These are phyloP conservation scores for Globisporangium acanthophoron DNA, from an alignment of 352 stramenopile species.

Conservation along the genomic window DNA sequence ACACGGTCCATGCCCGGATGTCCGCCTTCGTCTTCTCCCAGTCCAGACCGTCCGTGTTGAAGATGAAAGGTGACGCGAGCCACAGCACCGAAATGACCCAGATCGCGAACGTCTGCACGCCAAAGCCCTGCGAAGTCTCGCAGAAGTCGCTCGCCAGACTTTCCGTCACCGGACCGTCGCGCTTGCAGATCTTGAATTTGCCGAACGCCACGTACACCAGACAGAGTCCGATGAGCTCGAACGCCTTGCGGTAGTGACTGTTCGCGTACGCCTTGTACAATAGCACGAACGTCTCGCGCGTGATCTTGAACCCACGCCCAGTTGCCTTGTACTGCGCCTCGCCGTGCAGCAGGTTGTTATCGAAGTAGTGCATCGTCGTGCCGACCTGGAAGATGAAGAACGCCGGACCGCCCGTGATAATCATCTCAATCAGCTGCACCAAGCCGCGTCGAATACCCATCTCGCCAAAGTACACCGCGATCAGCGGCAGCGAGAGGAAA, in stretches of 20 bases:
- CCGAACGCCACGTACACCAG: conserved; percentile 62
- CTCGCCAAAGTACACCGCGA: conserved; percentile 75
- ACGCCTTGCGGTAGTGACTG: conserved; percentile 73
- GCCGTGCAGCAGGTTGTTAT: conserved; percentile 73
- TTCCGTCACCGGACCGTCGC: conserved; percentile 35
- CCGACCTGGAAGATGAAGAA: conserved; percentile 84
- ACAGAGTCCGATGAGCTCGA: conserved; percentile 65
- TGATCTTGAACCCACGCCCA: conserved; percentile 81
- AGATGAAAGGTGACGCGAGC: conserved; percentile 67
- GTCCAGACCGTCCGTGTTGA: conserved; percentile 76
- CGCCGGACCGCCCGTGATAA: conserved; percentile 58
- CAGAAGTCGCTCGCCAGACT: conserved; percentile 54
- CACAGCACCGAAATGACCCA: conserved; percentile 76
- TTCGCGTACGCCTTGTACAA: conserved; percentile 72
- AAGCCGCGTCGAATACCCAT: conserved; percentile 55
- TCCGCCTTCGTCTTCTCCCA: conserved; percentile 74
- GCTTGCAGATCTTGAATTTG: conserved; percentile 64
- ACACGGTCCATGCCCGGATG: conserved; percentile 47
- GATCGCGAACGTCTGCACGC: conserved; percentile 74
- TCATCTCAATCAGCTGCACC: conserved; percentile 66
- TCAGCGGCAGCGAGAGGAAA: conserved; percentile 71
- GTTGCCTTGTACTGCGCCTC: conserved; percentile 75
- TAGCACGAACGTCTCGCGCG: conserved; percentile 68
- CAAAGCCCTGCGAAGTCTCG: conserved; percentile 61
- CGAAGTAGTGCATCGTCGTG: conserved; percentile 83